Evolutionary conservation across 1,139 yeast genomes (phyloP).

Genomic region (Entelexis sorbosivorans): DNA sequence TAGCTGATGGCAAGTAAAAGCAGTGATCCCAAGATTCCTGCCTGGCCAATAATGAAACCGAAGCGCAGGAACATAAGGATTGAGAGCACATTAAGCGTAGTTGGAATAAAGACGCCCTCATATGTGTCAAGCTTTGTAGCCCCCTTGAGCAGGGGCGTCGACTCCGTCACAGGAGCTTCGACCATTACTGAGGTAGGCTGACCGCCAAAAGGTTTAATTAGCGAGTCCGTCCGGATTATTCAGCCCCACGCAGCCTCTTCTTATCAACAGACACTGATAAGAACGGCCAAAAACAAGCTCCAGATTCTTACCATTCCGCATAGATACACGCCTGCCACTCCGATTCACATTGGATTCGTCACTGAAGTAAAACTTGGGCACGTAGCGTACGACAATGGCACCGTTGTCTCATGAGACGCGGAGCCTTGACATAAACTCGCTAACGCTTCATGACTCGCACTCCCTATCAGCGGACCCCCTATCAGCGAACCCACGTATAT

Average conservation of each 20-base stretch:
- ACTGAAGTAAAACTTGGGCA: no score
- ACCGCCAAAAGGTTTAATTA: background rate
- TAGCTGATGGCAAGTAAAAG: constrained; percentile 44
- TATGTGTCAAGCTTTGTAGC: constrained; percentile 30
- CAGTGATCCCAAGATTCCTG: constrained; percentile 56
- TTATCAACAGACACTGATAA: background rate
- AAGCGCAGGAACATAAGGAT: constrained; percentile 70
- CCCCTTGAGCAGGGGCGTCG: constrained; percentile 5
- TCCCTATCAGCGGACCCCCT: no score
- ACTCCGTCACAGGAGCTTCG: constrained; percentile 7
- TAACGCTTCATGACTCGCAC: no score
- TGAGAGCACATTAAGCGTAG: constrained; percentile 62
- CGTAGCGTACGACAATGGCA: no score
- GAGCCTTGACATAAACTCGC: no score
- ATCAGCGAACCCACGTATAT: no score
- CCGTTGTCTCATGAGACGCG: no score
- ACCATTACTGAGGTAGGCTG: background rate
- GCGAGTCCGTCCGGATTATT: background rate
- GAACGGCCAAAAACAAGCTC: background rate
- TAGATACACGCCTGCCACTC: no score
- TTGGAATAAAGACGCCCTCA: constrained; percentile 58
- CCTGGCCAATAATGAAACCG: constrained; percentile 70
- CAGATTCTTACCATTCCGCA: no score
- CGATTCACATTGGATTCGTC: no score
- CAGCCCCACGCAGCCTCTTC: background rate